These are phyloP conservation scores for Priceomyces haplophilus DNA, from an alignment of 805 yeast genomes.

Conservation along the genomic window DNA sequence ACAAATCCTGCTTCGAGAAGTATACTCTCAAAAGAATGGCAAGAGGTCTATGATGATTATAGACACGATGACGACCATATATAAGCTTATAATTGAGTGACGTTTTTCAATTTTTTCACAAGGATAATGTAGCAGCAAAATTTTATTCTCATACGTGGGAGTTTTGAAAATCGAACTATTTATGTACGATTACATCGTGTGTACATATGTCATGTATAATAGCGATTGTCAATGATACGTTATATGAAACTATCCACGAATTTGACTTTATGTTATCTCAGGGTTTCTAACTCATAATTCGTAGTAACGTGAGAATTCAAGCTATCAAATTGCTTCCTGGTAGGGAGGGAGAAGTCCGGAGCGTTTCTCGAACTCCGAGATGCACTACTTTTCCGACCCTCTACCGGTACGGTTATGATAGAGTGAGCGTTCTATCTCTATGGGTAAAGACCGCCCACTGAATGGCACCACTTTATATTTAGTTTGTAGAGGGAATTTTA, in stretches of 20 bases:
- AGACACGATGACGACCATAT: slow-evolving; percentile 37
- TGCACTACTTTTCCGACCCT: background rate
- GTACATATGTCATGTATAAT: too few species aligned
- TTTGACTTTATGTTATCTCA: too few species aligned
- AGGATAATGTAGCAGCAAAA: too few species aligned
- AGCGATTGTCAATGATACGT: too few species aligned
- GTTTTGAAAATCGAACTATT: background rate
- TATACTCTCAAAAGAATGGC: slow-evolving; percentile 28
- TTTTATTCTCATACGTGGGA: background rate
- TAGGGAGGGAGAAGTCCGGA: slow-evolving; percentile 2
- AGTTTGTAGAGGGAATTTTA: too few species aligned
- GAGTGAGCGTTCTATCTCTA: too few species aligned
- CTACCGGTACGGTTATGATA: background rate
- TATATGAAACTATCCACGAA: too few species aligned
- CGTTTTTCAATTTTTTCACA: background rate
- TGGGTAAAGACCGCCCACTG: too few species aligned
- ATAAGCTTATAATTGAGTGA: slow-evolving; percentile 8
- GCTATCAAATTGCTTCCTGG: background rate
- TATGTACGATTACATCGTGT: background rate
- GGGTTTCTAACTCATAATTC: too few species aligned
- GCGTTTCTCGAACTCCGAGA: background rate
- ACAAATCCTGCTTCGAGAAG: slow-evolving; percentile 7
- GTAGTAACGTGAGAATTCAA: too few species aligned
- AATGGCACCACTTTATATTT: too few species aligned
- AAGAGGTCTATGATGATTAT: slow-evolving; percentile 42